A percentile compares a stretch with the other conserved stretches of the same genome.
phyloP scores from a whole-genome alignment of 179 eudicot species.

The Silene vulgaris region DNA sequence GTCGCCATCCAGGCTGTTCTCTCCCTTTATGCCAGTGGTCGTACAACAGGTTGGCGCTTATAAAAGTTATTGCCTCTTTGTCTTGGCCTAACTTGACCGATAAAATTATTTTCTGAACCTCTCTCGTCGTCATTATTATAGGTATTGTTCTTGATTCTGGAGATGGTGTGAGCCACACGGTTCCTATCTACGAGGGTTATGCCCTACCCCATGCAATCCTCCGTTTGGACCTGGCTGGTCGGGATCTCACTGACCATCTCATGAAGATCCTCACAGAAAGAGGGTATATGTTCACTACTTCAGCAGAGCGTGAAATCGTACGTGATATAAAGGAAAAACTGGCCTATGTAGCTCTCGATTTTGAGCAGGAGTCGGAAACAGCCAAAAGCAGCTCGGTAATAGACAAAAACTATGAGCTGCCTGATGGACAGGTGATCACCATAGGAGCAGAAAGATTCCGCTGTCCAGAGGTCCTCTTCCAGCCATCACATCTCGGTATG shows the following conservation, averaged over 20 bases:
- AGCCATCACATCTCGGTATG: slow-evolving; percentile 33
- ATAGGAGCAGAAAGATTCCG: slow-evolving; percentile 38
- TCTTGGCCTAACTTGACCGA: no score
- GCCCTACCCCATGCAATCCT: slow-evolving; percentile 37
- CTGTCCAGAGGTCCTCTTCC: slow-evolving; percentile 40
- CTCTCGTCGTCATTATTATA: neutral
- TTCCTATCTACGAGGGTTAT: slow-evolving; percentile 37
- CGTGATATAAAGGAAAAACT: slow-evolving; percentile 39
- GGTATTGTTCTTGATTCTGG: slow-evolving; percentile 41
- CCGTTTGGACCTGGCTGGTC: slow-evolving; percentile 38
- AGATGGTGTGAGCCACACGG: slow-evolving; percentile 38
- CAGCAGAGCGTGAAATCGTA: slow-evolving; percentile 37
- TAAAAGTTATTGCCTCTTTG: neutral
- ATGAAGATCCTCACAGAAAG: slow-evolving; percentile 38
- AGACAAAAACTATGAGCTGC: slow-evolving; percentile 35
- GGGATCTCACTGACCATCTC: slow-evolving; percentile 38
- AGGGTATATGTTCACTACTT: slow-evolving; percentile 40
- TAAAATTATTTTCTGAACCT: neutral
- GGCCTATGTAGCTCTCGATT: slow-evolving; percentile 34
- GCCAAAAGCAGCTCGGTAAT: slow-evolving; percentile 32
- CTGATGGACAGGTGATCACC: slow-evolving; percentile 37
- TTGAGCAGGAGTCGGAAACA: slow-evolving; percentile 30
- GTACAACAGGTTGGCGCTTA: slow-evolving; percentile 54
- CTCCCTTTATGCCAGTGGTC: slow-evolving; percentile 78
- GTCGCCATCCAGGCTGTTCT: slow-evolving; percentile 81